Evolutionary conservation across 352 stramenopile species (phyloP), one percentile per base, ranked within the genome.

Genomic region (Phytophthora vignae): DNA sequence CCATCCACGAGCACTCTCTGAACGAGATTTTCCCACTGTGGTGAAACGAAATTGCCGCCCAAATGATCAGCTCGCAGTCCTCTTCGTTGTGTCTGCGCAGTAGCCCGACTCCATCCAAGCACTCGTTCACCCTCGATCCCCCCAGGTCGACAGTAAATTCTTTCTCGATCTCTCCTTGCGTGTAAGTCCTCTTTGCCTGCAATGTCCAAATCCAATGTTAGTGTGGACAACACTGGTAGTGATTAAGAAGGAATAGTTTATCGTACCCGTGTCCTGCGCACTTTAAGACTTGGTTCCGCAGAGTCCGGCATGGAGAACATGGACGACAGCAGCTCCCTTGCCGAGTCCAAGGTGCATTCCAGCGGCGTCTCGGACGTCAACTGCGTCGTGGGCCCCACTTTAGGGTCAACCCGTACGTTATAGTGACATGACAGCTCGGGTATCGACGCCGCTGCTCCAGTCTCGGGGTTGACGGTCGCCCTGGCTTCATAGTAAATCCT

Each of bases 401-500:
- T 76, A 3, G 58, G 52, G n/a, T 73, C 55, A 29, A 76, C 31
- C 21, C 36, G 50, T 12, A 76, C 68, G 10, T 76, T 68, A 33
- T 68, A 76, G 22, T 76, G 62, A 21, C 58, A 79, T 31, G 62
- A n/a, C 5, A 78, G 52, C 2, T 54, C 56, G n/a, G 72, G 72
- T 19, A 72, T 59, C 15, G 68, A 66, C 7, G 61, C 67, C 44
- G 67, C 60, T 17, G 72, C 72, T 62, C 63, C 68, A 19, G 67
- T 76, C 27, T 70, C 17, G 0, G 61, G 61, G 49, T 76, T 62
- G 6, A 79, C 56, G 7, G 60, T 70, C 2, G 52, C 59, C 56
- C 76, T 79, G 4, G 68, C 72, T 74, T 79, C 67, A 46, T 60
- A 22, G 27, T 79, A 79, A 58, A 79, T 68, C 31, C 69, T 64